These are phyloP conservation scores for Solanum chiquidenum DNA, from an alignment of 257 asterid genomes.

Conservation along the genomic window DNA sequence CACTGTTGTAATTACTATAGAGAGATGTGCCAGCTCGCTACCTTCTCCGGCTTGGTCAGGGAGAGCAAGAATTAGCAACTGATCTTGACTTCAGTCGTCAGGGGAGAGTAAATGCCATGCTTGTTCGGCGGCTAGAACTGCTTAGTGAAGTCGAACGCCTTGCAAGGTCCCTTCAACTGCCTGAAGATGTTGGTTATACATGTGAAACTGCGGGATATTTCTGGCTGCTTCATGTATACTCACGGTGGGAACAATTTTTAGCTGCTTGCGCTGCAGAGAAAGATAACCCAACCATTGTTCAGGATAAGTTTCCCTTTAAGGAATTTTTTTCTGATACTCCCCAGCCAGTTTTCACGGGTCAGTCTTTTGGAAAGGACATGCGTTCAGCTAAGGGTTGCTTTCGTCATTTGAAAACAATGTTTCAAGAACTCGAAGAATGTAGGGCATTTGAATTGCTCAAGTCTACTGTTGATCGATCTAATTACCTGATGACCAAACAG, in stretches of 20 bases:
- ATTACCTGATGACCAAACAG: constrained; percentile 92
- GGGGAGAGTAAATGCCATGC: constrained; percentile 99
- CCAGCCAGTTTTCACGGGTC: constrained; percentile 60
- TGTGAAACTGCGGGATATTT: constrained; percentile 98
- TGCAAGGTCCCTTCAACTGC: constrained; percentile 82
- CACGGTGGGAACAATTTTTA: constrained; percentile 93
- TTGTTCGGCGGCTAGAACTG: constrained; percentile 85
- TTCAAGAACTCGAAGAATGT: constrained; percentile 98
- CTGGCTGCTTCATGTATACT: constrained; percentile 95
- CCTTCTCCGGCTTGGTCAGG: constrained; percentile 98
- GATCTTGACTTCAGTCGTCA: constrained; percentile 99
- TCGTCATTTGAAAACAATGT: constrained; percentile 84
- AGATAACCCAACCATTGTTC: constrained; percentile 59
- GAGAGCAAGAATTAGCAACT: constrained; percentile 97
- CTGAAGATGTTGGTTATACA: constrained; percentile 97
- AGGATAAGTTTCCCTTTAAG: constrained; percentile 83
- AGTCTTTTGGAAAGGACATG: constrained; percentile 80
- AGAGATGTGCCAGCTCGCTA: constrained; percentile 99
- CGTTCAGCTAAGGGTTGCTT: constrained; percentile 92
- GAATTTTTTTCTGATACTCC: constrained; percentile 81
- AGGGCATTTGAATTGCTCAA: constrained; percentile 96
- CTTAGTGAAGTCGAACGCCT: constrained; percentile 94
- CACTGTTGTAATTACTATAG: constrained; percentile 14
- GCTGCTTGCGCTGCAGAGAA: constrained; percentile 62
- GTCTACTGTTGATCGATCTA: constrained; percentile 89